phyloP scores from a whole-genome alignment of 1,284 basidiomycete genomes.

The Entoloma clypeatum region DNA sequence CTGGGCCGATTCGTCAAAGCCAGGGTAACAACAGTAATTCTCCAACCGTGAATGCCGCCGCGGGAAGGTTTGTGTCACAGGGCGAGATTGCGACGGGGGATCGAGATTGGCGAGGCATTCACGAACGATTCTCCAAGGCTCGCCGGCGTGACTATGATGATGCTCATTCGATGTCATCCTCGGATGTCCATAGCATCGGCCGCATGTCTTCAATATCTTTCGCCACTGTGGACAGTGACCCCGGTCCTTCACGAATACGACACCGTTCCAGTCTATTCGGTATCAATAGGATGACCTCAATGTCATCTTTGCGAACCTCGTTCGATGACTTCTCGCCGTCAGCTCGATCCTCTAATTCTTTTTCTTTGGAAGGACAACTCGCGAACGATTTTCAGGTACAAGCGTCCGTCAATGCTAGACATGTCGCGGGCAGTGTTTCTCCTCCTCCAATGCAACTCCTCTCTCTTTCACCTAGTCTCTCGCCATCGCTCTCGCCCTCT shows the following conservation, averaged over 20 bases:
- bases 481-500: constrained; percentile 55
- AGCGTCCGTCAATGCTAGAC: constrained; percentile 63
- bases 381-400: constrained; percentile 74
- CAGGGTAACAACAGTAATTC: constrained; percentile 36
- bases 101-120: constrained; percentile 51
- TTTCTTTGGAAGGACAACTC: constrained; percentile 78
- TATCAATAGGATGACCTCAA: constrained; percentile 70
- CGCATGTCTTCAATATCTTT: constrained; percentile 73
- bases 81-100: constrained; percentile 33
- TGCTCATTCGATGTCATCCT: constrained; percentile 87
- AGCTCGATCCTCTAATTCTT: constrained; percentile 76
- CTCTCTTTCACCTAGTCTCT: constrained; percentile 61
- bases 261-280: constrained; percentile 56
- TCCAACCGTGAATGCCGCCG: constrained; percentile 53
- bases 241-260: constrained; percentile 68
- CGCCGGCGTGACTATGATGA: constrained; percentile 82
- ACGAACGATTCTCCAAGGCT: constrained; percentile 70
- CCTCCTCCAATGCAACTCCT: constrained; percentile 71
- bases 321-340: constrained; percentile 72
- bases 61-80: constrained; percentile 47
- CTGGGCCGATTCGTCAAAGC: constrained; percentile 60
- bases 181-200: constrained; percentile 71
- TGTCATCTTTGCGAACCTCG: constrained; percentile 68
- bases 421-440: constrained; percentile 61
- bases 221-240: constrained; percentile 78